Evolutionary conservation across 2,329 filamentous ascomycete species (phyloP), one percentile per base, ranked within the genome.

Genomic region (Sclerotinia nivalis): DNA sequence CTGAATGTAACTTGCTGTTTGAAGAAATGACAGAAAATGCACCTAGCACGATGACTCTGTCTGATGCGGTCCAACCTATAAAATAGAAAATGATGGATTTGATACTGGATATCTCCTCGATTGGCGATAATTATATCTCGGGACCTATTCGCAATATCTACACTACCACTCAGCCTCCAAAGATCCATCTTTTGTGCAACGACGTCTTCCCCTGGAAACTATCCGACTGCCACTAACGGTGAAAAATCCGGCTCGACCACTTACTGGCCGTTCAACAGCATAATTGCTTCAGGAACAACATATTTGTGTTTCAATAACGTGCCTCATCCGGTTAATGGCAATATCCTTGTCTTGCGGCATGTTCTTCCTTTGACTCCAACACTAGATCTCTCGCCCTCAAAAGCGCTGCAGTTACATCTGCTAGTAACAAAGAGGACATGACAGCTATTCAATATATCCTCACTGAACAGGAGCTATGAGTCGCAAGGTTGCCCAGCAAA

Each of bases 21-120:
- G 84, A 86, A 75, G 85, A 84, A 74, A 85, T 89, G 86, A 85
- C 88, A 69, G 85, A 89, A 15, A 82, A 84, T 2, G 86, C 89
- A 0, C 86, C 87, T 2, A 75, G 77, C 3, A 80, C 80, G 2
- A 84, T 87, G 9, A 79, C 78, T 0, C 81, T 89, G 4, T 83
- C 83, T 0, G 83, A 84, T 45, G 81, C 84, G 1, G 82, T 89
- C 69, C 77, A 78, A 4, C 84, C 86, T 88, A 88, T 76, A 80
- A 80, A 9, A 81, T 89, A 74, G 89, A 89, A 80, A 87, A 87
- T 4, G 84, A 31, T 49, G 8, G 22, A 54, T 10, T 12, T 40
- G 13, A 28, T 13, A 7, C 25, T 56, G 15, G 8, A 43, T 31
- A 25, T 55, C 34, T 52, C n/a, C 9, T 43, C n/a, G 12, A 7